Percentiles rank a stretch among this genome's conserved stretches.
Conservation (phyloP, 2,329 filamentous ascomycete genomes). For the Chaetoscypha palmicola region DNA sequence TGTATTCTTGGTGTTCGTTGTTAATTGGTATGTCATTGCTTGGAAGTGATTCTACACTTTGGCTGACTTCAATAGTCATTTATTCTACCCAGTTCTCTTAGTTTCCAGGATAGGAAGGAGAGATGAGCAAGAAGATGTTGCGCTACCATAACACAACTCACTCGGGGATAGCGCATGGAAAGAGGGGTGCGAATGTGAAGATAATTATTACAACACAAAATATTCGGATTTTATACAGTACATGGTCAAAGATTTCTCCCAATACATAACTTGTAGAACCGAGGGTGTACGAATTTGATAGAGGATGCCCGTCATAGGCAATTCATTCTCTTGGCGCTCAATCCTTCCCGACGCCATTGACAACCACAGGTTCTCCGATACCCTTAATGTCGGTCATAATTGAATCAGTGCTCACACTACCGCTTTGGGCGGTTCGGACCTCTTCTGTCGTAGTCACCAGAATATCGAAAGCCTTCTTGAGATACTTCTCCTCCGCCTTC, state of each 20-base stretch:
- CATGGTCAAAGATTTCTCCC: too few species aligned
- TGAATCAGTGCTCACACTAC: conserved; percentile 7
- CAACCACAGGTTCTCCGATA: conserved; percentile 11
- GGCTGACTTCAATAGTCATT: not conserved
- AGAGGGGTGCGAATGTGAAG: too few species aligned
- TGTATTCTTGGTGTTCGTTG: not conserved
- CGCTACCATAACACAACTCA: too few species aligned
- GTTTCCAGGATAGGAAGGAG: too few species aligned
- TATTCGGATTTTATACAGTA: too few species aligned
- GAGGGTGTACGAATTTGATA: too few species aligned
- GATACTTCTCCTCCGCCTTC: conserved; percentile 62
- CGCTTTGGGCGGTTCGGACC: conserved; percentile 19
- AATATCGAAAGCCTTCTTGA: conserved; percentile 67
- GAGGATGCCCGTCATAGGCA: too few species aligned
- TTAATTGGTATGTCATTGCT: not conserved
- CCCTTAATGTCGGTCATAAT: conserved; percentile 6
- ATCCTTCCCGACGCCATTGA: too few species aligned
- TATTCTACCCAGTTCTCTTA: not conserved
- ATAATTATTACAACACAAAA: too few species aligned
- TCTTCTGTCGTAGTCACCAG: conserved; percentile 44
- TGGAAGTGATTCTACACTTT: not conserved
- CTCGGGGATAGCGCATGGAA: too few species aligned
- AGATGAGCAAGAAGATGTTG: not conserved
- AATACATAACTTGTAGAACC: too few species aligned
- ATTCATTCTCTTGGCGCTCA: too few species aligned